Base-by-base conservation (phyloP, 768 basidiomycete genomes). In the Crepidotus variabilis region DNA sequence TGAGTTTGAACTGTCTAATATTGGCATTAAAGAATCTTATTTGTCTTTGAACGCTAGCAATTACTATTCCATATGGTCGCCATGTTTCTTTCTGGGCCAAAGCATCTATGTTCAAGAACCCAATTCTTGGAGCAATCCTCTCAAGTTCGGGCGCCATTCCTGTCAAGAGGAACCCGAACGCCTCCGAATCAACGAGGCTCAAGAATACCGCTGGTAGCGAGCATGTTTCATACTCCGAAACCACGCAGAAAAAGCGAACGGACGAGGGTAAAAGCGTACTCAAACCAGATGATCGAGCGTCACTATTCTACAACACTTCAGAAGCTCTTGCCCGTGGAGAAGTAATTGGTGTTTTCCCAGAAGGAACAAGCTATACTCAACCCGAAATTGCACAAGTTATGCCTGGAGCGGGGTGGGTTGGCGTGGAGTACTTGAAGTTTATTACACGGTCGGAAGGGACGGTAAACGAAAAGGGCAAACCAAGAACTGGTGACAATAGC, bases 1-100 rank as follows among this genome's bases (percentile, higher is more conserved):
- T 77, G 60, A 61, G 73, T 57, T 1, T 20, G 23, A 47, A 22
- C 47, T 43, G 7, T 23, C 45, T 47, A 21, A 53, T 7, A 10
- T 21, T 51, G 7, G 36, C 16, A 9, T 28, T 45, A 45, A 39
- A 22, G 21, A 48, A 33, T 51, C 28, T 35, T 18, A 24, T 54
- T 24, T 18, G n/a, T 11, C 58, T 11, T 56, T 35, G 24, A 7
- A 51, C 11, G 36, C 14, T 62, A 76, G 82, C 80, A 52, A 79
- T 73, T 39, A 86, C 79, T 16, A 78, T 89, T 50, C 85, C 87
- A 2, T 71, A 86, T 61, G 73, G 77, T 34, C 78, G 84, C 23
- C 76, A 73, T 43, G 67, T 90, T 33, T 83, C 81, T 53, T 83
- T 78, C 67, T 83, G 88, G 86, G 85, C 86, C n/a, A 91, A 89